Base-by-base conservation (phyloP, 768 basidiomycete species). In the Dacryopinax primogenitus region DNA sequence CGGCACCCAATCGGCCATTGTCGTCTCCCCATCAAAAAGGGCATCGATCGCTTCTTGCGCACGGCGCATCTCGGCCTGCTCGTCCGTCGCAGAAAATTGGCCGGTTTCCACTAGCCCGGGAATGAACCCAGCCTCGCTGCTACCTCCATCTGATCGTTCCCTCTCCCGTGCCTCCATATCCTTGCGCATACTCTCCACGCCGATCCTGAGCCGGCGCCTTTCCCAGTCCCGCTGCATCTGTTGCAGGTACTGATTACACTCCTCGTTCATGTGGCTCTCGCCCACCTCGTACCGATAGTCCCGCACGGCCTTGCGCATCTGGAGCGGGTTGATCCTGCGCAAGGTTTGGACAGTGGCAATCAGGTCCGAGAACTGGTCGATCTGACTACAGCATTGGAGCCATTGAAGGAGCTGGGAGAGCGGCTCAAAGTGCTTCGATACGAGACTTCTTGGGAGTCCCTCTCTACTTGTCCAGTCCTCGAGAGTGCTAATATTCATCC, bases 191-290 rank as follows among this genome's bases (percentile, higher is more conserved):
- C 86, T 86, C 71, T 91, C 87, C 9, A 95, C 91, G 2, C 91
- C 90, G 33, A 89, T 78, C 72, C 91, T 89, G 33, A 94, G 85
- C 45, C 92, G 81, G 73, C 91, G 87, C 65, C 90, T 79, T 75
- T 99, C 95, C 95, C 95, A 99, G 73, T 98, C 94, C 72, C 91
- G 94, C 76, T 97, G 94, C 9, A 99, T 78, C 71, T 98, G 95
- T 1, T 85, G 88, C 30, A 98, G 82, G 71, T 98, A 98, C 76
- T 96, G 91, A 37, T 84, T 80, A 72, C 95, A 98, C 74, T 99
- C 96, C 26, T 98, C 93, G 1, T 86, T 88, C 91, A 99, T 96
- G 67, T 81, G 82, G 0, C 85, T 81, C 74, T 99, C 96, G 72
- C 86, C 88, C 62, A 97, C 88, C 77, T 99, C 95, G 72, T 90